A percentile compares a stretch with the other conserved stretches of the same genome.
Evolutionary conservation across 192 early-diverging fungal genomes (phyloP).

Genomic region (Cetraspora pellucida): DNA sequence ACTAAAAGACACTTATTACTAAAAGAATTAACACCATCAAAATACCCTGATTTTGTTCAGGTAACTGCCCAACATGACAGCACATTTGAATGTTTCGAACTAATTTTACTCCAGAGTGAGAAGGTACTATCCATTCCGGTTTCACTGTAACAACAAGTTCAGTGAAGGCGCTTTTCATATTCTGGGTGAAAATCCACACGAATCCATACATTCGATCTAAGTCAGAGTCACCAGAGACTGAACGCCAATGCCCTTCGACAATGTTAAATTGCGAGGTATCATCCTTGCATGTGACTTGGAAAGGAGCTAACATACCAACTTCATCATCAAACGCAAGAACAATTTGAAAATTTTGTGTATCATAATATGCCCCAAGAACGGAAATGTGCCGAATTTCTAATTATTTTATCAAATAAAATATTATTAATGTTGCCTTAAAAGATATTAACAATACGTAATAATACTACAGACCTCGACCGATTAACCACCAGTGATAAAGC

Average conservation of each 20-base stretch:
- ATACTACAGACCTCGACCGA: constrained; percentile 57
- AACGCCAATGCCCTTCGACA: constrained; percentile 2
- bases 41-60: not conserved
- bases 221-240: not conserved
- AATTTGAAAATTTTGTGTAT: not conserved
- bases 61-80: not conserved
- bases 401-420: constrained; percentile 8
- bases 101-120: constrained; percentile 1
- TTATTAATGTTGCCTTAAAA: not conserved
- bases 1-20: not conserved
- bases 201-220: constrained; percentile 5
- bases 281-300: not conserved
- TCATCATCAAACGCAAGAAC: constrained; percentile 22
- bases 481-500: constrained; percentile 94
- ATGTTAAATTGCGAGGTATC: not conserved
- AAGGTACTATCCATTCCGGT: constrained; percentile 5
- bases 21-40: not conserved
- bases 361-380: constrained; percentile 14
- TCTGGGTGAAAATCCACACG: constrained; percentile 13
- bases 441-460: not conserved
- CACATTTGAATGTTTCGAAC: not conserved
- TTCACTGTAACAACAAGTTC: constrained; percentile 1
- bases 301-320: constrained; percentile 22
- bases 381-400: constrained; percentile 22
- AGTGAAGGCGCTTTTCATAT: not conserved